A percentile compares a stretch with the other conserved stretches of the same genome.
phyloP scores from a whole-genome alignment of 257 asterid species.

The Solanum sitiens region DNA sequence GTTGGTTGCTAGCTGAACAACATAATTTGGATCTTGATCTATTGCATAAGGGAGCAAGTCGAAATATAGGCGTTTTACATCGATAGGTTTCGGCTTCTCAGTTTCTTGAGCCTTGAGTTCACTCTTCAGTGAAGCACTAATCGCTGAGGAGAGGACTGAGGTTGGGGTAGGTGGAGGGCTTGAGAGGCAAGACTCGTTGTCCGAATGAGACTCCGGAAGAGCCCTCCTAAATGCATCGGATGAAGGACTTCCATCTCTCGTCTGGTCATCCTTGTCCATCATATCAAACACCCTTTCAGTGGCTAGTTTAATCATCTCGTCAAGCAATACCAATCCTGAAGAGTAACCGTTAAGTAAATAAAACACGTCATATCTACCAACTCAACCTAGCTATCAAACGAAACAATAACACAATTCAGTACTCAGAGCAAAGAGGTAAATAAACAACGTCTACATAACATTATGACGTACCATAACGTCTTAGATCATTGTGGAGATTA shows the following conservation, averaged over 20 bases:
- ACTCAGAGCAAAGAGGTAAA: neutral
- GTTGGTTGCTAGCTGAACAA: conserved; percentile 10
- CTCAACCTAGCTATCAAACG: neutral
- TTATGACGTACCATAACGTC: conserved; percentile 19
- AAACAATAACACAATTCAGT: neutral
- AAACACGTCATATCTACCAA: neutral
- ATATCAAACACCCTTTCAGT: conserved; percentile 47
- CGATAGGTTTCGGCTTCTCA: conserved; percentile 68
- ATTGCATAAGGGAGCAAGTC: conserved; percentile 50
- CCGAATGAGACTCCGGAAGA: conserved; percentile 18
- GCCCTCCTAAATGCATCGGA: conserved; percentile 26
- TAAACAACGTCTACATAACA: neutral
- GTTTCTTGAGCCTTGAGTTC: conserved; percentile 45
- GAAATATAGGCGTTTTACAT: conserved; percentile 59
- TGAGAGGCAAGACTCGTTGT: neutral
- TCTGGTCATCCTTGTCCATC: conserved; percentile 21
- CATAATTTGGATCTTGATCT: conserved; percentile 29
- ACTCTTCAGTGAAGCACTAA: conserved; percentile 10
- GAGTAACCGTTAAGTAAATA: neutral
- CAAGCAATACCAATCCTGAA: conserved; percentile 56
- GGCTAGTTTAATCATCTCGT: conserved; percentile 57
- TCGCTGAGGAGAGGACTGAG: conserved; percentile 51
- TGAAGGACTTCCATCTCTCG: conserved; percentile 24
- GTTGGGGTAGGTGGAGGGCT: conserved; percentile 76
- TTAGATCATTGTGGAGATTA: conserved; percentile 29